Evolutionary conservation across 257 asterid species (phyloP).

Genomic region (Petunia axillaris): DNA sequence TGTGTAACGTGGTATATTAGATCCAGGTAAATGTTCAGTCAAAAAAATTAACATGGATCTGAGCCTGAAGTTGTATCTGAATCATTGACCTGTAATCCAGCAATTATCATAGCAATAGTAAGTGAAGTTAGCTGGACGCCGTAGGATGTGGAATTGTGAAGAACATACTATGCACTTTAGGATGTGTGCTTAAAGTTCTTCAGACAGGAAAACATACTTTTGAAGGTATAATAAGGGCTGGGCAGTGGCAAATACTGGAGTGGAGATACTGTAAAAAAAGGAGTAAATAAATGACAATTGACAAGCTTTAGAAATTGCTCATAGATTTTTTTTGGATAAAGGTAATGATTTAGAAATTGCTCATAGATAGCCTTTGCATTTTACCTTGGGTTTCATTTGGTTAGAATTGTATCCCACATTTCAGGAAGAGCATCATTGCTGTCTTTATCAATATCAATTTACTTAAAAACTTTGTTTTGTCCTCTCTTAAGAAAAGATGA

Average conservation of each 20-base stretch:
- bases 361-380: constrained; percentile 13
- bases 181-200: constrained; percentile 11
- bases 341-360: background rate
- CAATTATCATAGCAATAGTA: constrained; percentile 14
- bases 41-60: background rate
- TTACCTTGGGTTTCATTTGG: constrained; percentile 15
- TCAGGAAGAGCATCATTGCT: constrained; percentile 15
- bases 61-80: constrained; percentile 5
- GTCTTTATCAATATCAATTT: constrained; percentile 19
- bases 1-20: constrained; percentile 7
- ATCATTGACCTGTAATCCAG: background rate
- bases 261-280: background rate
- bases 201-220: constrained; percentile 14
- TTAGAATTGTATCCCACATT: constrained; percentile 5
- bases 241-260: constrained; percentile 4
- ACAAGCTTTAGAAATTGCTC: background rate
- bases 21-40: constrained; percentile 1
- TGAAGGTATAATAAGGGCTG: constrained; percentile 15
- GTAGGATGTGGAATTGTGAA: constrained; percentile 11
- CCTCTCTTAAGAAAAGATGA: constrained; percentile 8
- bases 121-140: constrained; percentile 1
- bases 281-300: constrained; percentile 4
- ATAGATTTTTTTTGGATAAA: background rate
- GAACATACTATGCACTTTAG: constrained; percentile 18
- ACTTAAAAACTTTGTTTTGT: background rate